Evolutionary conservation across 1,139 yeast species (phyloP).

Genomic region (Yamadazyma triangularis): DNA sequence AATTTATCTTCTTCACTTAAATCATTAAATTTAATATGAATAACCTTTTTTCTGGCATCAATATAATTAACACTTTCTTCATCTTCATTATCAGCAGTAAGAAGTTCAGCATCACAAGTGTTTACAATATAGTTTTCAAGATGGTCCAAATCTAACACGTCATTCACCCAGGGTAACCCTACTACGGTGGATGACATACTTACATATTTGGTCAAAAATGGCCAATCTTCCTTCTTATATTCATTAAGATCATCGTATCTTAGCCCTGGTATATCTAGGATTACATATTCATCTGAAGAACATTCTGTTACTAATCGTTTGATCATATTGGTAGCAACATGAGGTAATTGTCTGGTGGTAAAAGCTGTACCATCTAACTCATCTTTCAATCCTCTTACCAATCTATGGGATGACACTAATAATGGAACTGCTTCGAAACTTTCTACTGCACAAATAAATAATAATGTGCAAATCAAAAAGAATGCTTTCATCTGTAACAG

Average conservation of each 20-base stretch:
- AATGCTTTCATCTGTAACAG: constrained; percentile 1
- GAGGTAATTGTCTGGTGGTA: constrained; percentile 13
- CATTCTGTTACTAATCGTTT: constrained; percentile 55
- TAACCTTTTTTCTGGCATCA: constrained; percentile 59
- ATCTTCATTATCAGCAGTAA: constrained; percentile 32
- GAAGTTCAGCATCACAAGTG: constrained; percentile 46
- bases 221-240: constrained; percentile 40
- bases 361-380: constrained; percentile 18
- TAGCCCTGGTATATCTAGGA: constrained; percentile 71
- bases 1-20: constrained; percentile 32
- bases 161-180: constrained; percentile 51
- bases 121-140: constrained; percentile 38
- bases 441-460: not conserved
- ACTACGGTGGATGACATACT: constrained; percentile 60
- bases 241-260: constrained; percentile 51
- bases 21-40: constrained; percentile 49
- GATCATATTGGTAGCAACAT: constrained; percentile 38
- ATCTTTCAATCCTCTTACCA: constrained; percentile 28
- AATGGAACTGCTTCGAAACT: constrained; percentile 21
- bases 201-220: constrained; percentile 50
- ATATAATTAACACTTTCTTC: constrained; percentile 46
- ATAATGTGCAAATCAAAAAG: not conserved
- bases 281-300: constrained; percentile 63
- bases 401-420: constrained; percentile 38
- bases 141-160: constrained; percentile 42